phyloP scores from a whole-genome alignment of 768 basidiomycete species.

The Suillus decipiens region DNA sequence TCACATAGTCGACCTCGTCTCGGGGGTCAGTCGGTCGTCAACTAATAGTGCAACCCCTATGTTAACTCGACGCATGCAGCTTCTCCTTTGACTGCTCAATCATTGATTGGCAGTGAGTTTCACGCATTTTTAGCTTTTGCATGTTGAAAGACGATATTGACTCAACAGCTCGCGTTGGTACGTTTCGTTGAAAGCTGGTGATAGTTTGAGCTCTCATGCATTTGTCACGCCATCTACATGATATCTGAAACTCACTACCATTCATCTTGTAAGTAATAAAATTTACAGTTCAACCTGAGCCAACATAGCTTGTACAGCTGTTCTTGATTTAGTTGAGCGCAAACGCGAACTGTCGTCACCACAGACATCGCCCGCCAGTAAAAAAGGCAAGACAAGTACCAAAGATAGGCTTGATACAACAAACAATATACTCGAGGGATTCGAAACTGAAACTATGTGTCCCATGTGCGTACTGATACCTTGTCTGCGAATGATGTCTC shows the following conservation, averaged over 20 bases:
- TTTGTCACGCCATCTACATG: too few species aligned
- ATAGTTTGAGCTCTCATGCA: neutral
- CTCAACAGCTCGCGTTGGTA: conserved; percentile 2
- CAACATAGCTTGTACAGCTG: neutral
- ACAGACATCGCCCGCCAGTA: conserved; percentile 20
- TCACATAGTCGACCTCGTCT: neutral
- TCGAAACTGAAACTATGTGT: conserved; percentile 68
- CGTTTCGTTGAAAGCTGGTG: neutral
- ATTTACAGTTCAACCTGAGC: neutral
- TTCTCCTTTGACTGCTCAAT: neutral
- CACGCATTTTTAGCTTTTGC: neutral
- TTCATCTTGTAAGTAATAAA: neutral
- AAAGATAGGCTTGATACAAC: conserved; percentile 12
- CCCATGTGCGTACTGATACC: conserved; percentile 58
- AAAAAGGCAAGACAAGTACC: conserved; percentile 49
- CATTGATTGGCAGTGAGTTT: neutral
- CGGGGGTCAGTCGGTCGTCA: neutral
- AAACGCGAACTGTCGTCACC: conserved; percentile 11
- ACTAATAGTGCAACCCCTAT: neutral
- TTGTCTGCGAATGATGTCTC: conserved; percentile 4
- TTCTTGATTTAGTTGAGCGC: neutral
- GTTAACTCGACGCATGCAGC: neutral
- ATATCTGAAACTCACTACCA: neutral
- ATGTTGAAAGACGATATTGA: neutral
- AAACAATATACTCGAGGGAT: conserved; percentile 40